Conservation (phyloP, 495 filamentous ascomycete genomes). For the Entonaema liquescens region DNA sequence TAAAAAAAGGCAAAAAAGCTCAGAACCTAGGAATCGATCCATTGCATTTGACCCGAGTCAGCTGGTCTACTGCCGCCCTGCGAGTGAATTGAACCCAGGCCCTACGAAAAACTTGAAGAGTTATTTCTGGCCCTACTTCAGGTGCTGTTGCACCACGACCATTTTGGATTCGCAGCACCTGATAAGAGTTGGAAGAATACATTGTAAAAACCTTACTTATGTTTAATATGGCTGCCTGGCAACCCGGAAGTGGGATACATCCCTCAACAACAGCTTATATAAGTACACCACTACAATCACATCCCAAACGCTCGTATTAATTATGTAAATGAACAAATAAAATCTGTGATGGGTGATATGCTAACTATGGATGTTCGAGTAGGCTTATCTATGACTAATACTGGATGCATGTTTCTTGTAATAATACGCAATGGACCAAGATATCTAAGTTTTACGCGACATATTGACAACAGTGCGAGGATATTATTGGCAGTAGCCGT, state of each 20-base stretch:
- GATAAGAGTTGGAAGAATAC: not conserved
- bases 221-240: not conserved
- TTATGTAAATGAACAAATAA: no score
- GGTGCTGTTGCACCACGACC: not conserved
- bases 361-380: no score
- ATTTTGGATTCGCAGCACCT: not conserved
- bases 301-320: no score
- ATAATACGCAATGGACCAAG: no score
- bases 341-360: no score
- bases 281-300: no score
- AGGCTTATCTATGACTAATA: no score
- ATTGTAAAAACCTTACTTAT: not conserved
- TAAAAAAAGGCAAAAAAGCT: not conserved
- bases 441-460: no score
- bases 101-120: conserved; percentile 6
- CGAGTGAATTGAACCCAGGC: not conserved
- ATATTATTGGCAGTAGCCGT: no score
- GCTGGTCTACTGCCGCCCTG: conserved; percentile 4
- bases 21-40: not conserved
- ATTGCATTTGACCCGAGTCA: conserved; percentile 1
- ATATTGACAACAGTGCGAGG: no score
- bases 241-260: not conserved
- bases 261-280: not conserved
- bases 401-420: no score
- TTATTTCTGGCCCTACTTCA: not conserved